Conservation (phyloP, 1,284 basidiomycete species). For the Irpex lacteus region DNA sequence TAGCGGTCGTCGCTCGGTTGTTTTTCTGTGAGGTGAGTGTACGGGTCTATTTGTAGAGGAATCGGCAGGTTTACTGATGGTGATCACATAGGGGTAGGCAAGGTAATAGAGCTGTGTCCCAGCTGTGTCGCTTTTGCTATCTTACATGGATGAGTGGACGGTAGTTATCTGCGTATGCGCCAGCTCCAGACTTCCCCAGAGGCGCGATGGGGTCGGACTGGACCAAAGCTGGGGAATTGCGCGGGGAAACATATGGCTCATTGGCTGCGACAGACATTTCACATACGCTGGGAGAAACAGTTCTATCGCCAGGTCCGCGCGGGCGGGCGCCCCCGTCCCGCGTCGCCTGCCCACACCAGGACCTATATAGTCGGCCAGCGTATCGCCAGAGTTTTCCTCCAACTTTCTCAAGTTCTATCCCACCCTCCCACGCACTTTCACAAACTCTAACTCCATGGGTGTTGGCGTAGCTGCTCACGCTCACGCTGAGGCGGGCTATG, state of each 20-base stretch:
- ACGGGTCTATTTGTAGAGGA: too few relatives aligned
- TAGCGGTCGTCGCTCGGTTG: too few relatives aligned
- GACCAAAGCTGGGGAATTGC: background rate
- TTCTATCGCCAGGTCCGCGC: background rate
- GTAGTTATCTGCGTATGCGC: background rate
- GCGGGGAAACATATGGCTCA: background rate
- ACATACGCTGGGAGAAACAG: background rate
- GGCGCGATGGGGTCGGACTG: background rate
- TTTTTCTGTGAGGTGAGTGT: too few relatives aligned
- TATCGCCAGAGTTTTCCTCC: background rate
- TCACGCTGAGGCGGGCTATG: conserved; percentile 32
- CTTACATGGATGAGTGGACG: background rate
- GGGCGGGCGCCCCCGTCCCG: too few relatives aligned
- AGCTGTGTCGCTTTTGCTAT: too few relatives aligned
- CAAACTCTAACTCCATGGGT: too few relatives aligned
- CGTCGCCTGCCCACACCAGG: background rate
- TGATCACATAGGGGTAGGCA: too few relatives aligned
- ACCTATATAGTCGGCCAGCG: background rate
- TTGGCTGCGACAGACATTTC: too few relatives aligned
- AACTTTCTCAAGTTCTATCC: background rate
- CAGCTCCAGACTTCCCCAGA: background rate
- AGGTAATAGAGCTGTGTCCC: too few relatives aligned
- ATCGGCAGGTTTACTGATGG: too few relatives aligned
- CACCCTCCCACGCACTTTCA: too few relatives aligned
- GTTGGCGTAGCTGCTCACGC: too few relatives aligned